Percentiles rank a stretch among this genome's conserved stretches.
These are phyloP conservation scores for Paracamarosporium sp. DNA, from an alignment of 2,329 filamentous ascomycete species.

Conservation along the genomic window DNA sequence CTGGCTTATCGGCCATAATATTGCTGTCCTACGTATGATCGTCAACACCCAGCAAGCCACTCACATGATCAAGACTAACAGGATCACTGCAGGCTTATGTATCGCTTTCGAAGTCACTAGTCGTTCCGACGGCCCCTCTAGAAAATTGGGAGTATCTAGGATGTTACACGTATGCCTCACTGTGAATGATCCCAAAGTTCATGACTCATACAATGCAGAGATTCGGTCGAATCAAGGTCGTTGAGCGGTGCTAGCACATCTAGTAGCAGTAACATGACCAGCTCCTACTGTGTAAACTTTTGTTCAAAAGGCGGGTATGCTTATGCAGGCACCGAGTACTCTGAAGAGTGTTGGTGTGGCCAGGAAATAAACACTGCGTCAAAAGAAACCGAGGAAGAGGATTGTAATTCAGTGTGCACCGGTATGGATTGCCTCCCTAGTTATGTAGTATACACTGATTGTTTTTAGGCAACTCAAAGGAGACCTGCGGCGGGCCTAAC, in stretches of 20 bases:
- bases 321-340: conserved; percentile 23
- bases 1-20: conserved; percentile 10
- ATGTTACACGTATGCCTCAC: conserved; percentile 35
- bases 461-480: conserved; percentile 14
- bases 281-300: conserved; percentile 17
- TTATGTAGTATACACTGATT: not conserved
- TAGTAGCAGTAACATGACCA: conserved; percentile 17
- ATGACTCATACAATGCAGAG: conserved; percentile 11
- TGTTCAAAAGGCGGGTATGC: conserved; percentile 13
- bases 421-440: conserved; percentile 6
- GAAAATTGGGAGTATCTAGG: conserved; percentile 32
- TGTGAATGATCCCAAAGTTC: too few species aligned
- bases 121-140: conserved; percentile 9
- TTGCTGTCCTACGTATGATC: conserved; percentile 19
- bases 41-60: not conserved
- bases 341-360: conserved; percentile 16
- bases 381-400: not conserved
- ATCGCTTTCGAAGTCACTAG: conserved; percentile 10
- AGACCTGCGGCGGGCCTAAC: conserved; percentile 22
- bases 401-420: conserved; percentile 18
- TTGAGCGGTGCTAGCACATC: conserved; percentile 1
- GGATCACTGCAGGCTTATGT: conserved; percentile 9
- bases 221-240: conserved; percentile 9
- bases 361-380: not conserved
- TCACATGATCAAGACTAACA: conserved; percentile 10